A percentile compares a stretch with the other conserved stretches of the same genome.
phyloP scores from a whole-genome alignment of 2,329 filamentous ascomycete genomes.

The Fusarium setosum region DNA sequence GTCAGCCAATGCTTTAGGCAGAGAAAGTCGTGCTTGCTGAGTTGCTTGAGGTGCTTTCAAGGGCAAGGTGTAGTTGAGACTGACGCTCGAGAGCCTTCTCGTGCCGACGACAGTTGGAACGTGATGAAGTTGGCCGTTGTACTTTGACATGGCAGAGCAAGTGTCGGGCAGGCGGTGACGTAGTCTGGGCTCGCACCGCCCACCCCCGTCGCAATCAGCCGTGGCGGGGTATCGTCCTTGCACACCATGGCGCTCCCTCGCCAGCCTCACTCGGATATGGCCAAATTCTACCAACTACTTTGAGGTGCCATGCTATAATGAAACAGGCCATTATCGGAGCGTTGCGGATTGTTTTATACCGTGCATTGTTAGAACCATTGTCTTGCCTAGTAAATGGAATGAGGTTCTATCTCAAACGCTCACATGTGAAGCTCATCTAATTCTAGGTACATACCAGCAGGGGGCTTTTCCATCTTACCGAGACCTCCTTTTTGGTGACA shows the following conservation, averaged over 20 bases:
- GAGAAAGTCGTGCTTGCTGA: neutral
- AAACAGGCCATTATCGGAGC: neutral
- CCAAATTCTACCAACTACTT: neutral
- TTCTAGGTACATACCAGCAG: neutral
- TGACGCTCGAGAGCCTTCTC: slow-evolving; percentile 2
- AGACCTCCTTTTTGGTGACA: neutral
- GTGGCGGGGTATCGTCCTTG: slow-evolving; percentile 34
- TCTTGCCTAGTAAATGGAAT: no score
- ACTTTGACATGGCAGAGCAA: slow-evolving; percentile 27
- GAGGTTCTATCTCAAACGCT: neutral
- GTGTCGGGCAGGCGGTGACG: slow-evolving; percentile 40
- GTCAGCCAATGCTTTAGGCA: slow-evolving; percentile 3
- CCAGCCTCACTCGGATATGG: slow-evolving; percentile 17
- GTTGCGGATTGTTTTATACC: no score
- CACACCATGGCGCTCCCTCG: neutral
- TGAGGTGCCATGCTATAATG: neutral
- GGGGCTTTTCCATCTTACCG: neutral
- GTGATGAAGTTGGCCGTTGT: slow-evolving; percentile 33
- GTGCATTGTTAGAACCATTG: no score
- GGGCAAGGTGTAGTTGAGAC: neutral
- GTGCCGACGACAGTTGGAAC: slow-evolving; percentile 23
- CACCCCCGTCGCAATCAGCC: slow-evolving; percentile 24
- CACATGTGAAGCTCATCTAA: neutral
- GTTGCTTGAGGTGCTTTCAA: neutral
- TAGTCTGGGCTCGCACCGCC: slow-evolving; percentile 40